A percentile compares a stretch with the other conserved stretches of the same genome.
Evolutionary conservation across 225 moss, liverwort and hornwort genomes (phyloP).

Genomic region (Asterella californica): DNA sequence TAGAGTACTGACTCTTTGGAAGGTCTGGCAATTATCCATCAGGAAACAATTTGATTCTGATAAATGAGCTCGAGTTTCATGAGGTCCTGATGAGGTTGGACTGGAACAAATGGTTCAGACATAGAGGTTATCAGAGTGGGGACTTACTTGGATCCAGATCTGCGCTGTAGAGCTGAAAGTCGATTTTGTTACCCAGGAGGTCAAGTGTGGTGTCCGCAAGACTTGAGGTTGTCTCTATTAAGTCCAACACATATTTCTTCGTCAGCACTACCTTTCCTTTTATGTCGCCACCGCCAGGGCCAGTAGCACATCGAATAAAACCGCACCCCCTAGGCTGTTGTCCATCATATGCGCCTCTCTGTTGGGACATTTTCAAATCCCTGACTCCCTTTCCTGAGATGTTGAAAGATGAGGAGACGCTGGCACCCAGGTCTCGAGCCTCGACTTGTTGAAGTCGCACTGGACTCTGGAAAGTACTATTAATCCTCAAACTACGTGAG

Average conservation of each 20-base stretch:
- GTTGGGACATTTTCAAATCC: neutral
- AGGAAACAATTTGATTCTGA: neutral
- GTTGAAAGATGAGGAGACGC: neutral
- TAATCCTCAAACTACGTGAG: neutral
- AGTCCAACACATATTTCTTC: constrained; percentile 8
- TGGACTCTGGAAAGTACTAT: neutral
- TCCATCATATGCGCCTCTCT: neutral
- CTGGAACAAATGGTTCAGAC: neutral
- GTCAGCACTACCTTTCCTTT: neutral
- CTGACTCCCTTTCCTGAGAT: neutral
- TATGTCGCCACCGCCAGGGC: neutral
- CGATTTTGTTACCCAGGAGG: constrained; percentile 14
- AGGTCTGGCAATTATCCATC: neutral
- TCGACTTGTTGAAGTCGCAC: neutral
- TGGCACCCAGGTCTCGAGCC: neutral
- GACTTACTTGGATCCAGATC: constrained; percentile 20
- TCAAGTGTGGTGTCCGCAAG: constrained; percentile 11
- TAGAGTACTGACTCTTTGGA: too few species aligned
- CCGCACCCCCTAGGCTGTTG: neutral
- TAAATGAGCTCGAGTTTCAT: neutral
- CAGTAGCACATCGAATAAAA: neutral
- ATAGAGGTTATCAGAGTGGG: neutral
- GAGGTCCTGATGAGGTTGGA: neutral
- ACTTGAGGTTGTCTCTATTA: neutral
- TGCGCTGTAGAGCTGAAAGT: constrained; percentile 14